Base-by-base conservation (phyloP, 129 eudicot species). In the Flaveria ramosissima region DNA sequence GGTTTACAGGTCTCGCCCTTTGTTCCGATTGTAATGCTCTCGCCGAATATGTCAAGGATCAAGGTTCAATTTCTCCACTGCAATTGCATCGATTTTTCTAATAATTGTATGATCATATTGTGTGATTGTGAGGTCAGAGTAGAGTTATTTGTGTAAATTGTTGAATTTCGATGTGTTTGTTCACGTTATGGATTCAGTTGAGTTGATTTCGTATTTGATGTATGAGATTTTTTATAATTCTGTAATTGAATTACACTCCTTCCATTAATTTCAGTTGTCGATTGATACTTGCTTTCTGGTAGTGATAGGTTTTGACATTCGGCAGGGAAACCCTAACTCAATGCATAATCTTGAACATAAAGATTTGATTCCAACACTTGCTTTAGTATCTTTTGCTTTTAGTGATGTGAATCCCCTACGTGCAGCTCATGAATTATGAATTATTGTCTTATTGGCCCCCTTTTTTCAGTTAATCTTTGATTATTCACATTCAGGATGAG, bases 1-100 rank as follows among this genome's bases (percentile, higher is more conserved):
- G 98, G 70, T 93, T 93, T 80, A 93, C 95, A 32, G 98, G 98
- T 81, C 98, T 90, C 36, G 95, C 98, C 39, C 96, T 93, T 26
- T 90, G 98, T 85, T 93, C 98, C 62, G 98, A 93, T 69, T 93
- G 98, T 70, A 89, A 87, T 43, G 84, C 98, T 3, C 86, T 93
- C 19, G 84, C 97, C 52, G 96, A 93, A 42, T 93, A 86, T 59
- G 88, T 90, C 74, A 93, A 90, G 73, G 98, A 93, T 20, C 92
- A 88, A 88, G 98, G 98, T 91, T 10, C 16, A 3, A 15, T 70
- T 4, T 50, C 39, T 45, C 51, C 17, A 52, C 39, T 75, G 21
- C 46, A 0, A 23, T 78, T 39, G 2, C 45, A 16, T 46, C 16
- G 62, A 56, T 56, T 63, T 51, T 21, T 16, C n/a, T n/a, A n/a